Percentiles rank a stretch among this genome's conserved stretches.
These are phyloP conservation scores for Penicillium concentricum DNA, from an alignment of 2,329 filamentous ascomycete species.

Conservation along the genomic window DNA sequence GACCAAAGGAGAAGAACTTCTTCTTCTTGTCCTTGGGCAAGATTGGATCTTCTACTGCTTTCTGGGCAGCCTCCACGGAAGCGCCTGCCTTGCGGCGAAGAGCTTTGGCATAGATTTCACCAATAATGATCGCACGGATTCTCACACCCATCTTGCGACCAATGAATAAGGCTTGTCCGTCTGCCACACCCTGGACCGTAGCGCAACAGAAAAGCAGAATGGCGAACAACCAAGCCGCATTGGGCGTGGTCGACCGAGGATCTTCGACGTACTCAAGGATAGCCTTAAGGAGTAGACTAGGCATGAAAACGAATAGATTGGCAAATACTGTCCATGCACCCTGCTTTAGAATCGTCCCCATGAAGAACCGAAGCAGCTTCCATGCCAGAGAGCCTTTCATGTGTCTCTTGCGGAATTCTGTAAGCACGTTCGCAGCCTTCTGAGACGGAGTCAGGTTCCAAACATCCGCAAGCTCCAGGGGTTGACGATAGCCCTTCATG, in stretches of 20 bases:
- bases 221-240: slow-evolving; percentile 94
- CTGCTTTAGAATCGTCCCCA: slow-evolving; percentile 70
- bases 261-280: slow-evolving; percentile 94
- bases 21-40: slow-evolving; percentile 43
- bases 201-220: slow-evolving; percentile 84
- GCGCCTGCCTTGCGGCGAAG: slow-evolving; percentile 85
- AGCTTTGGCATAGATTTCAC: slow-evolving; percentile 95
- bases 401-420: slow-evolving; percentile 80
- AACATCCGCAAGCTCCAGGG: slow-evolving; percentile 78
- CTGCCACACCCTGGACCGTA: slow-evolving; percentile 74
- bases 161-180: slow-evolving; percentile 86
- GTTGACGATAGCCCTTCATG: slow-evolving; percentile 81
- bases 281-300: slow-evolving; percentile 83
- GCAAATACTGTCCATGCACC: slow-evolving; percentile 75
- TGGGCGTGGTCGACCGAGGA: slow-evolving; percentile 70
- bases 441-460: slow-evolving; percentile 90
- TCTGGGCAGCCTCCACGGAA: slow-evolving; percentile 70
- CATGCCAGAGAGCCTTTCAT: slow-evolving; percentile 76
- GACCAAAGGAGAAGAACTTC: slow-evolving; percentile 55
- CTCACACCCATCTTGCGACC: slow-evolving; percentile 93
- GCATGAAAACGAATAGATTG: slow-evolving; percentile 83
- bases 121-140: slow-evolving; percentile 89
- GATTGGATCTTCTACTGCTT: slow-evolving; percentile 51
- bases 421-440: slow-evolving; percentile 77
- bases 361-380: slow-evolving; percentile 84